Evolutionary conservation across 257 asterid species (phyloP), one percentile per base, ranked within the genome.

Genomic region (Henckelia pumila): DNA sequence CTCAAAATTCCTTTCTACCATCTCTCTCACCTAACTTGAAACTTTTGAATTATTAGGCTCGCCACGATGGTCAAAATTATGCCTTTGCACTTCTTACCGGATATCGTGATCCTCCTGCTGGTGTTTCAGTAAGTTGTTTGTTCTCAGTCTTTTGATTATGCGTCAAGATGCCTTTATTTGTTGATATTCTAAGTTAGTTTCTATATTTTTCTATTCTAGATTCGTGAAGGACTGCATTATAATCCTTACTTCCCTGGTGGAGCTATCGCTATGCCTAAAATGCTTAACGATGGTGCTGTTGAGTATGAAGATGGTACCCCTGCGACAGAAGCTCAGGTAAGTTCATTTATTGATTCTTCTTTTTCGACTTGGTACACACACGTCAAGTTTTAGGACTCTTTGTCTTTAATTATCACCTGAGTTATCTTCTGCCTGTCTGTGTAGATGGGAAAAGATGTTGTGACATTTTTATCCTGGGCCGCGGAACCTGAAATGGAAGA

Each of bases 401-500:
- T 30, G 23, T 40, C 49, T 53, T 30, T 24, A 35, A 7, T 17
- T 37, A 6, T 67, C 30, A 26, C 20, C 21, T 5, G 17, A 4
- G 8, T 53, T 32, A 6, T 68, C 53, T n/a, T n/a, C n/a, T n/a
- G n/a, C n/a, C n/a, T n/a, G n/a, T 22, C 53, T 66, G 68, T 69
- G 16, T 79, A 88, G 96, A 88, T 88, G 96, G 96, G 96, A 52
- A 88, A 88, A 77, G 96, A 88, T 59, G 75, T 88, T 0, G 91
- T 86, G 56, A 63, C 96, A 58, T 88, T 86, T 74, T 81, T 86
- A 73, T 62, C 85, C 2, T 88, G 96, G 96, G 96, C 96, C 47
- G 94, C 96, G 0, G 91, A 88, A 82, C 96, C 96, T 22, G 96
- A 88, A 76, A 88, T 88, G 96, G 96, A 88, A 81, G 96, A 88